These are phyloP conservation scores for Prototheca wickerhamii DNA, from an alignment of 163 green algal genomes.

Conservation along the genomic window DNA sequence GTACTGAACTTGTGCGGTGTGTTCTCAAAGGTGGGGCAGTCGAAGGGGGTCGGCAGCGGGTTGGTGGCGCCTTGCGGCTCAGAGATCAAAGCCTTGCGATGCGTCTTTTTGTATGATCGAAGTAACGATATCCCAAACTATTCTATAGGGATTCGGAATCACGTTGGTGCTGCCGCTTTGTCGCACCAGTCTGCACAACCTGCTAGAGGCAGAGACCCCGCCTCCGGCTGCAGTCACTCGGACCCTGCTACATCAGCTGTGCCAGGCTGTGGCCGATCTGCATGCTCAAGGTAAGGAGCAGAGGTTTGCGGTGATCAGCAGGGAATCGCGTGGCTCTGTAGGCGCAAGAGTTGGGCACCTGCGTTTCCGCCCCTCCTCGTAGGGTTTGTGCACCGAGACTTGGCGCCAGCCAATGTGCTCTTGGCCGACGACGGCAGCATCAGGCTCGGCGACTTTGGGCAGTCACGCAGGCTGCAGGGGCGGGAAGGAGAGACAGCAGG, in stretches of 20 bases:
- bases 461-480: conserved; percentile 30
- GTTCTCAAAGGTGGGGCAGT: conserved; percentile 6
- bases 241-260: not conserved
- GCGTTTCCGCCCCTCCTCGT: conserved; percentile 30
- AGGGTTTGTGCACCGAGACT: conserved; percentile 58
- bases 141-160: conserved; percentile 3
- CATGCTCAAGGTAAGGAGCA: not conserved
- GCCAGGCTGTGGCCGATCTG: not conserved
- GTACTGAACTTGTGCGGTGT: conserved; percentile 7
- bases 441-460: conserved; percentile 43
- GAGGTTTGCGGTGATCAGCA: conserved; percentile 2
- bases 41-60: no score
- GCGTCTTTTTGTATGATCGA: not conserved
- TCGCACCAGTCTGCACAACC: conserved; percentile 21
- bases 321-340: conserved; percentile 32
- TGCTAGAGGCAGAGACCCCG: conserved; percentile 12
- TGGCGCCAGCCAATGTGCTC: conserved; percentile 79
- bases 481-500: not conserved
- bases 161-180: conserved; percentile 33
- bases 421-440: conserved; percentile 28
- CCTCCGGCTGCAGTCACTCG: not conserved
- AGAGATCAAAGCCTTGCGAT: not conserved
- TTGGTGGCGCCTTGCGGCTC: not conserved
- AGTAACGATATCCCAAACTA: not conserved
- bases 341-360: conserved; percentile 48